Base-by-base conservation (phyloP, 768 basidiomycete genomes). In the Amylocystis lapponica region DNA sequence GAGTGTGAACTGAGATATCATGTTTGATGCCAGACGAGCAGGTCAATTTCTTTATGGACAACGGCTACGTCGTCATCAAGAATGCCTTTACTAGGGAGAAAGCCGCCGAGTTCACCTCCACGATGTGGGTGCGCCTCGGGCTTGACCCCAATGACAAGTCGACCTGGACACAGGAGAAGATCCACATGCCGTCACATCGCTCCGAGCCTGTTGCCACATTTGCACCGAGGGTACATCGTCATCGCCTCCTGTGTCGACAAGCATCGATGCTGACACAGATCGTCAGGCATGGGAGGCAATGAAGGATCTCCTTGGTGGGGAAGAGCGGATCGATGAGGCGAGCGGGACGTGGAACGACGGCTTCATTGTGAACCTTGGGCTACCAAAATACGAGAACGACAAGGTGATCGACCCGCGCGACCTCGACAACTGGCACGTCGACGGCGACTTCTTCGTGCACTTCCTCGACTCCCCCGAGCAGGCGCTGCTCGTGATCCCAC, bases 381-480 rank as follows among this genome's bases (percentile, higher is more conserved):
- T 63, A 12, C 66, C 70, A 6, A 69, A 71, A 59, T 68, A 29
- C 27, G 68, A 66, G 45, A 57, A 58, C 21, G 54, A 52, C 27
- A 55, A 61, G 32, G 39, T 32, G 13, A 52, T 70, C 13, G 52
- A 59, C 25, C 74, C 75, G 4, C 55, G 60, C 41, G 68, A 75
- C 37, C 60, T 83, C 42, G 69, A 72, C 43, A 79, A 81, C 49
- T 83, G 80, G 79, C 80, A 82, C 56, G 74, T 78, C 33, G 75
- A 78, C 51, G 78, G 75, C 14, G 75, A 78, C 50, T 78, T 76
- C 54, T 79, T 78, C 57, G 68, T 75, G 21, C 77, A 78, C 58
- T 83, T 70, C 55, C 71, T 83, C 39, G 80, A 81, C 54, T 81
- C 79, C 17, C 78, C 76, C 3, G 79, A 82, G 56, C 80, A 81